Evolutionary conservation across 768 basidiomycete species (phyloP), one percentile per base, ranked within the genome.

Genomic region (Boletus fagicola): DNA sequence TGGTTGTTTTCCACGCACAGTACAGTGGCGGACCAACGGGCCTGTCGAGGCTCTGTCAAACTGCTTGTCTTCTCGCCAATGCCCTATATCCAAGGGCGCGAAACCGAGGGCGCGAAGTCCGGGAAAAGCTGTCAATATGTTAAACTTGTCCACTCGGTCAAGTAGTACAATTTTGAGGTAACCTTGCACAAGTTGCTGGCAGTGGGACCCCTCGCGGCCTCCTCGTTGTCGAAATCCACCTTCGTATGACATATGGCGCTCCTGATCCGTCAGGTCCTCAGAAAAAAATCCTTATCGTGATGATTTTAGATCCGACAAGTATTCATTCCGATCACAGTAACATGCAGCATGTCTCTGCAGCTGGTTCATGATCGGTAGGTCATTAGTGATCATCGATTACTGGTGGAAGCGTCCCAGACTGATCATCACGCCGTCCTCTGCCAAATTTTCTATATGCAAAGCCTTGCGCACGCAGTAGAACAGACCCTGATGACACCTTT

Each of bases 181-280:
- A 15, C 8, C 5, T 6, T 28, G 28, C 28, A 28, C 28, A 28
- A 28, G 28, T 28, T 28, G n/a, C n/a, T n/a, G n/a, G n/a, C n/a
- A n/a, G n/a, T n/a, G 6, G 28, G 28, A 28, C 28, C 5, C 28
- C 28, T 62, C 53, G 40, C 49, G 31, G 30, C 44, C 43, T 59
- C 65, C 65, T 54, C 58, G 47, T 56, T 58, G 60, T 45, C 26
- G 30, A 28, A 18, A 16, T 45, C n/a, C 24, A 20, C 39, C 20
- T 28, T 33, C 26, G 30, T 20, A 57, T 63, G 56, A 54, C 43
- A 38, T 38, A 31, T 16, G 56, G 54, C 46, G 56, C 52, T 59
- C 24, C 40, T 36, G 38, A 16, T 26, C 13, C 11, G 16, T 45
- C 51, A 48, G 30, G 33, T 20, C 31, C 6, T 30, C 46, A n/a